Base-by-base conservation (phyloP, 139 green algal species). In the Asterochloris sp. region DNA sequence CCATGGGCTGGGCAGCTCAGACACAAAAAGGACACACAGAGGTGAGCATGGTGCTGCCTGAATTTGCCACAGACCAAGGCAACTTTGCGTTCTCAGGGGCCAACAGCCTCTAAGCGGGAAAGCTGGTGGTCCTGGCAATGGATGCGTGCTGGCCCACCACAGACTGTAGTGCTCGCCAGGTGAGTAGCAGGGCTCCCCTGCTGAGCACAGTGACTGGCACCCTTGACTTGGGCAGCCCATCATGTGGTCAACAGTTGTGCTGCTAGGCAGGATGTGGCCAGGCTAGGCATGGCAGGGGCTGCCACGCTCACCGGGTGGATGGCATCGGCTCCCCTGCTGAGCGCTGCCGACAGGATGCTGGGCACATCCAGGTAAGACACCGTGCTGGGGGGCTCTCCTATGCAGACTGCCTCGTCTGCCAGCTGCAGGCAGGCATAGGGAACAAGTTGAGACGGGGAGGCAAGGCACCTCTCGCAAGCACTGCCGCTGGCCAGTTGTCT, bases 331-430 rank as follows among this genome's bases (percentile, higher is more conserved):
- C 94, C 94, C 38, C 93, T 86, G 84, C 85, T 95, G 83, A 97
- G 87, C 38, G 95, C 95, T 23, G 96, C 96, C 13, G 95, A 90
- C 77, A 99, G 91, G 74, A 99, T 92, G 81, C 95, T 97, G 81
- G 96, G 96, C 27, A 99, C 94, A 84, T 95, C 96, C 16, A 99
- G 91, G 89, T 99, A 99, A 26, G 94, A 97, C 85, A 96, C 95
- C 66, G 86, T 90, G 79, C 86, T 93, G 81, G 94, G 86, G 12
- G 94, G 88, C 76, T 97, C 93, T 23, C 95, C 95, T 79, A 98
- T 97, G 92, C 95, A 98, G 69, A 98, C 95, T 6, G 95, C 92
- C 86, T 98, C 95, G 85, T 98, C 95, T 21, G 95, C 95, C 26
- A 98, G 89, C 92, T 97, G 92, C 76, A 79, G 1, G 14, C 24